These are phyloP conservation scores for Acanthamoeba quina DNA, from an alignment of 208 protist genomes.

Conservation along the genomic window DNA sequence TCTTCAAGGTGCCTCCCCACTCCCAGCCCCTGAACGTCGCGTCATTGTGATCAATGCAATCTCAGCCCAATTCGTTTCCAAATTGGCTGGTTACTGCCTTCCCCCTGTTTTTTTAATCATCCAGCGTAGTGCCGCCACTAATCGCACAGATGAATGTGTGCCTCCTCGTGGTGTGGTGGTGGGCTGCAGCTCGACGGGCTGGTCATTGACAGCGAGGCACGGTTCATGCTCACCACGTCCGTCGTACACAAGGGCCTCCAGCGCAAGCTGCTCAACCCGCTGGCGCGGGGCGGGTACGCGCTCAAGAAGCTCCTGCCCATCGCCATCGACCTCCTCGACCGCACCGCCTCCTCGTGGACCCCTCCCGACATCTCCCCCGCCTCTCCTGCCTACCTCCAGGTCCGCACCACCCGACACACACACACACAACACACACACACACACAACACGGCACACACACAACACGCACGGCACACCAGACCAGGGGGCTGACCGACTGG, in stretches of 20 bases:
- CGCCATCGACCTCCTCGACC: conserved; percentile 35
- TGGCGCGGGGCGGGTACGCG: conserved; percentile 12
- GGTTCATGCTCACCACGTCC: conserved; percentile 48
- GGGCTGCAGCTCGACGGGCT: background rate
- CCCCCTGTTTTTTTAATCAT: too few species aligned
- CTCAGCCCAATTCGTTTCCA: too few species aligned
- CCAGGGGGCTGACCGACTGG: too few species aligned
- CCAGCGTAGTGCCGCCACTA: too few species aligned
- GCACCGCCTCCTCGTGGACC: background rate
- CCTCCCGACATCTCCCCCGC: conserved; percentile 7
- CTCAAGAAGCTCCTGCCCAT: conserved; percentile 4
- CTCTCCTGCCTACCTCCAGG: conserved; percentile 15
- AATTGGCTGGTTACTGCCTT: too few species aligned
- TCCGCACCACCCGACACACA: background rate
- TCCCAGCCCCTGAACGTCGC: background rate
- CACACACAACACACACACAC: background rate
- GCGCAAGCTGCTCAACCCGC: conserved; percentile 45
- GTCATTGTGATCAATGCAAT: background rate
- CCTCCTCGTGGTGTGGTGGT: background rate
- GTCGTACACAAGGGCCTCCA: background rate
- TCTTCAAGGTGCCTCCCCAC: conserved; percentile 8
- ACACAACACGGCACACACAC: too few species aligned
- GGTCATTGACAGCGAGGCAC: conserved; percentile 40
- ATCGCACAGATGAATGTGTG: too few species aligned
- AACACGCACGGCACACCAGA: too few species aligned